These are phyloP conservation scores for Fusarium sp. DNA, from an alignment of 2,329 filamentous ascomycete genomes.

Conservation along the genomic window DNA sequence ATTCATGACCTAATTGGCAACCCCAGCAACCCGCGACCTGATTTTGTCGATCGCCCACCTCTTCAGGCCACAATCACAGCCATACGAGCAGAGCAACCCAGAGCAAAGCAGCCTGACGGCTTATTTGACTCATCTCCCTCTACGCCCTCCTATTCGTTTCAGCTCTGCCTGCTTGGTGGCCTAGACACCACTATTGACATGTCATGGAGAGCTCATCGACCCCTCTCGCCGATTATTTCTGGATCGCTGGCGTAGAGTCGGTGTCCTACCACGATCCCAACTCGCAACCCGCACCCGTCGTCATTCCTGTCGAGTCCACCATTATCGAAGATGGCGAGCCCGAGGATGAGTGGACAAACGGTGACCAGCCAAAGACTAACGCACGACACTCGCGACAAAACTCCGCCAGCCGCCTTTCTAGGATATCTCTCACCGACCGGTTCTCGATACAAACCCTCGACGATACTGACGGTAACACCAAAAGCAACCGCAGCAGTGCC, in stretches of 20 bases:
- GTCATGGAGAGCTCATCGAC: conserved; percentile 71
- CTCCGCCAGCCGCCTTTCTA: conserved; percentile 69
- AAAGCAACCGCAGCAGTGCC: conserved; percentile 73
- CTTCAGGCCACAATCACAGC: conserved; percentile 24
- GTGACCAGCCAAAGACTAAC: conserved; percentile 40
- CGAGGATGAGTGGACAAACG: conserved; percentile 54
- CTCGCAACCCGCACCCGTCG: conserved; percentile 41
- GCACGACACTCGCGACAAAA: conserved; percentile 70
- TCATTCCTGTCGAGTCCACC: conserved; percentile 62
- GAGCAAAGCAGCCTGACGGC: conserved; percentile 11
- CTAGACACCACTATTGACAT: conserved; percentile 51
- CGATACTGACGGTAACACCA: conserved; percentile 67
- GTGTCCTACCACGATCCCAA: conserved; percentile 71
- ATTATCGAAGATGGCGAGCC: conserved; percentile 73
- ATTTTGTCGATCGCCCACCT: conserved; percentile 30
- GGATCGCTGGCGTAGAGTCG: conserved; percentile 78
- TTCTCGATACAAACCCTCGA: conserved; percentile 67
- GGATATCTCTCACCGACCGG: conserved; percentile 61
- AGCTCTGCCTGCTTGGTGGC: conserved; percentile 39
- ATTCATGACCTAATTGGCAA: conserved; percentile 39
- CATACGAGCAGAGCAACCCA: conserved; percentile 18
- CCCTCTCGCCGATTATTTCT: conserved; percentile 79
- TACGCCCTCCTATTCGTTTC: conserved; percentile 7
- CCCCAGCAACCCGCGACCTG: conserved; percentile 34
- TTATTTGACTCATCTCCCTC: conserved; percentile 5